Evolutionary conservation across 2,329 filamentous ascomycete species (phyloP).

Genomic region (Geosmithia flava): DNA sequence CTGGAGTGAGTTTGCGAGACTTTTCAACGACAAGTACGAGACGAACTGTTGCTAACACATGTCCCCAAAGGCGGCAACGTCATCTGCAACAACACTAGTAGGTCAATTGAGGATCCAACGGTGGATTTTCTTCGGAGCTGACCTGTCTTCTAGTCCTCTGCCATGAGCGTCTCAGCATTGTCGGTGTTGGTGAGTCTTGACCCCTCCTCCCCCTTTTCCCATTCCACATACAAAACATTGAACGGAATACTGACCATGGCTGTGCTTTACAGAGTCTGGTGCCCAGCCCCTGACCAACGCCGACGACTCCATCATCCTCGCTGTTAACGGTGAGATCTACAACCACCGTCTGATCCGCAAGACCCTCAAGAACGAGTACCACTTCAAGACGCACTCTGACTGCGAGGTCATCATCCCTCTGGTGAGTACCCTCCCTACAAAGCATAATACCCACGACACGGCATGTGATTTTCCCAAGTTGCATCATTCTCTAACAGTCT

Average conservation of each 20-base stretch:
- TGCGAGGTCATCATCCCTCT: slow-evolving; percentile 98
- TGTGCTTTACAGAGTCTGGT: slow-evolving; percentile 59
- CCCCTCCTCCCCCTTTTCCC: slow-evolving; percentile 1
- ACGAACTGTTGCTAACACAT: background rate
- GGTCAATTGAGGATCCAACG: slow-evolving; percentile 17
- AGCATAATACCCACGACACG: background rate
- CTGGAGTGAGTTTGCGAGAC: slow-evolving; percentile 64
- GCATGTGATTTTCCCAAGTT: background rate
- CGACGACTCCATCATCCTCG: slow-evolving; percentile 76
- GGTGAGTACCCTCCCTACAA: slow-evolving; percentile 37
- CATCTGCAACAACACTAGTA: slow-evolving; percentile 84
- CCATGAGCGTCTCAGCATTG: slow-evolving; percentile 95
- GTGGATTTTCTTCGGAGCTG: slow-evolving; percentile 6
- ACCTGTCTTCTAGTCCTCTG: slow-evolving; percentile 58
- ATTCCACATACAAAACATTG: background rate
- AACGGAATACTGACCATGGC: background rate
- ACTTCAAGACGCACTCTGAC: slow-evolving; percentile 98
- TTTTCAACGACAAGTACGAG: slow-evolving; percentile 3
- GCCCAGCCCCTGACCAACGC: slow-evolving; percentile 92
- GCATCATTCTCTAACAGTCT: background rate
- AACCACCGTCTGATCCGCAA: slow-evolving; percentile 96
- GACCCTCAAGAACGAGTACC: slow-evolving; percentile 67
- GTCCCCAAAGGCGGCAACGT: slow-evolving; percentile 63
- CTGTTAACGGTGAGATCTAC: slow-evolving; percentile 99
- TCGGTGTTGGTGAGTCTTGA: slow-evolving; percentile 68